A percentile compares a stretch with the other conserved stretches of the same genome.
Conservation (phyloP, 352 stramenopile genomes). For the Globisporangium paddicum region DNA sequence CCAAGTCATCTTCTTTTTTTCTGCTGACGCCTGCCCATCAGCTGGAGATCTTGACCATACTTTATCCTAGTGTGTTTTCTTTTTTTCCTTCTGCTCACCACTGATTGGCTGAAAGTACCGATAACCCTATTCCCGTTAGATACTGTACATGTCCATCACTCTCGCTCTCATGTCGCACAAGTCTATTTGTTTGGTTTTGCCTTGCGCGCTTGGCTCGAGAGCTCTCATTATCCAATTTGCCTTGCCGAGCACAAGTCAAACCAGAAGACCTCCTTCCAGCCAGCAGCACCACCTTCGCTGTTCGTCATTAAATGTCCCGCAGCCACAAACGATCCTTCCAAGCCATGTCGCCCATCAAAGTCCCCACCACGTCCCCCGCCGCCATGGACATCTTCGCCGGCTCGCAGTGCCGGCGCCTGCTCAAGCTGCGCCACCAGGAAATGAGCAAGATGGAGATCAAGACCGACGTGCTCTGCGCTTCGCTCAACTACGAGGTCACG, state of each 20-base stretch:
- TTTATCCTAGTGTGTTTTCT: slow-evolving; percentile 10
- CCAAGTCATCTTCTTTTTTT: slow-evolving; percentile 10
- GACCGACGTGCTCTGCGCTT: slow-evolving; percentile 20
- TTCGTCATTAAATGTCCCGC: not conserved
- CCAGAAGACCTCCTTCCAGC: not conserved
- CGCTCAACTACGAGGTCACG: slow-evolving; percentile 14
- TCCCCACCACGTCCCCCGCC: slow-evolving; percentile 10
- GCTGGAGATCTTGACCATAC: not conserved
- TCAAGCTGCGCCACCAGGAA: slow-evolving; percentile 52
- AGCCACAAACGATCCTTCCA: slow-evolving; percentile 6
- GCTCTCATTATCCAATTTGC: slow-evolving; percentile 13
- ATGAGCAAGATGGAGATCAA: slow-evolving; percentile 43
- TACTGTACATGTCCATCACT: not conserved
- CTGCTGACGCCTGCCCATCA: not conserved
- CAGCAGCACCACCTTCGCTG: not conserved
- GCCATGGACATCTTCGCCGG: slow-evolving; percentile 24
- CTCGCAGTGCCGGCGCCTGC: slow-evolving; percentile 40
- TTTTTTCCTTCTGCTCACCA: not conserved
- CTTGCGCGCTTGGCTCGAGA: not conserved
- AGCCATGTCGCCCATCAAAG: not conserved
- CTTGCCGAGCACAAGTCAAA: slow-evolving; percentile 10
- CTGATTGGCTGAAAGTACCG: not conserved
- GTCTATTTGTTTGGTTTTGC: not conserved
- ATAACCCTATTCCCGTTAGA: not conserved
- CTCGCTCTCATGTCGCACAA: not conserved